These are phyloP conservation scores for Avena insularis DNA, from an alignment of 176 grass and related monocot genomes.

Conservation along the genomic window DNA sequence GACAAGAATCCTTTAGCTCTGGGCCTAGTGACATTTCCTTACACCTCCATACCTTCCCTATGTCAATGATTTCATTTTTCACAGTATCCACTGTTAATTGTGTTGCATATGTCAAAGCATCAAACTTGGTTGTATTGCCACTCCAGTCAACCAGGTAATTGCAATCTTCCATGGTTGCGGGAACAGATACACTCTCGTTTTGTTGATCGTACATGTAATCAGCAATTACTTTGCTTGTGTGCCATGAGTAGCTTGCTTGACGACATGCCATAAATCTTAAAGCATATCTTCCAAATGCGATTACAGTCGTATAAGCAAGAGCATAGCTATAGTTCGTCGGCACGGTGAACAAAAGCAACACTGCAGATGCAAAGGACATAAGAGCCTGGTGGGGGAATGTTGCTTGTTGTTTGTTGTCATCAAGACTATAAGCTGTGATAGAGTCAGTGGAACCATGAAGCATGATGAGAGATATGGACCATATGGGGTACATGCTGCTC, in stretches of 20 bases:
- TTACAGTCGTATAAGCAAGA: rapidly evolving
- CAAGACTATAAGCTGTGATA: not conserved
- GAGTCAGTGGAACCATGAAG: not conserved
- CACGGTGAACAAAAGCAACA: not conserved
- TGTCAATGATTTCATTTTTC: too few relatives aligned
- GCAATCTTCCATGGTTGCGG: too few relatives aligned
- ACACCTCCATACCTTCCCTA: too few relatives aligned
- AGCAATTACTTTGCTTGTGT: slow-evolving; percentile 6
- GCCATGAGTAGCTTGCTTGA: not conserved
- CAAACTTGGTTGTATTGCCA: too few relatives aligned
- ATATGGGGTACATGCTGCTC: not conserved
- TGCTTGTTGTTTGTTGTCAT: not conserved
- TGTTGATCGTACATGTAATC: slow-evolving; percentile 35
- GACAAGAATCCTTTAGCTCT: slow-evolving; percentile 20
- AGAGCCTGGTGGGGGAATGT: not conserved
- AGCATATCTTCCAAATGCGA: too few relatives aligned
- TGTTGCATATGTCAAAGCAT: too few relatives aligned
- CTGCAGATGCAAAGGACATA: not conserved
- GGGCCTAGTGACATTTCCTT: not conserved
- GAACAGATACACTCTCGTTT: not conserved
- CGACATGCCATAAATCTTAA: not conserved
- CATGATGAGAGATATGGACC: not conserved
- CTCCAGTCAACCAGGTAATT: too few relatives aligned
- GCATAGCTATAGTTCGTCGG: too few relatives aligned
- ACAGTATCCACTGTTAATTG: too few relatives aligned